These are phyloP conservation scores for Hyaloscypha bicolor DNA, from an alignment of 495 filamentous ascomycete species.

Conservation along the genomic window DNA sequence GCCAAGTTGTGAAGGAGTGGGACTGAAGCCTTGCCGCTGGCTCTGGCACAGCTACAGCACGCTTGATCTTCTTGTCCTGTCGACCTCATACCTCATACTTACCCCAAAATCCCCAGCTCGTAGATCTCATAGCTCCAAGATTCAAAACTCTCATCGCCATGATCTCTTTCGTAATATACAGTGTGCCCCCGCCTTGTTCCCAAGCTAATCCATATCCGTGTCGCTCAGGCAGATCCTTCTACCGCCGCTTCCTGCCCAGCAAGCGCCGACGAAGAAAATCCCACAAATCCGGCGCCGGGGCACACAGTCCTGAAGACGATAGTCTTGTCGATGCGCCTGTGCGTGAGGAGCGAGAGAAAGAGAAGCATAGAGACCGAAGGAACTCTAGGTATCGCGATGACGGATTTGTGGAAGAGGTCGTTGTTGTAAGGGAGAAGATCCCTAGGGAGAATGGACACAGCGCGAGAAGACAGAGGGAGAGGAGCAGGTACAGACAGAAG, in stretches of 20 bases:
- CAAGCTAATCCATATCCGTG: slow-evolving; percentile 5
- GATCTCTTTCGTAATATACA: neutral
- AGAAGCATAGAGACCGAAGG: neutral
- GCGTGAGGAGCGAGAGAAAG: neutral
- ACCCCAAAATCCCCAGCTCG: neutral
- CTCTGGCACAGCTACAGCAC: neutral
- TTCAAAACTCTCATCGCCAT: neutral
- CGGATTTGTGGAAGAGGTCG: neutral
- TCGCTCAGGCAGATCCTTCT: slow-evolving; percentile 10
- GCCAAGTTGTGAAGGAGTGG: neutral
- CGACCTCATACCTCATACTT: neutral
- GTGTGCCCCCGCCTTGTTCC: neutral
- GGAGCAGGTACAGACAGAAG: neutral
- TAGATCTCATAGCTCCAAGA: neutral
- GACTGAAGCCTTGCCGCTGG: neutral
- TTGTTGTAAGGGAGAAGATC: neutral
- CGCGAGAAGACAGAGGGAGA: neutral
- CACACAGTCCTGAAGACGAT: neutral
- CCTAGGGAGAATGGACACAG: neutral
- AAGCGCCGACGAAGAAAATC: slow-evolving; percentile 12
- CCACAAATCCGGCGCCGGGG: neutral
- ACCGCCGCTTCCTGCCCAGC: neutral
- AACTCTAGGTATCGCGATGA: neutral
- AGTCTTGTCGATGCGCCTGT: neutral
- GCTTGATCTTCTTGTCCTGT: neutral